These are phyloP conservation scores for Melampsora abietis-canadensis DNA, from an alignment of 1,284 basidiomycete species.

Conservation along the genomic window DNA sequence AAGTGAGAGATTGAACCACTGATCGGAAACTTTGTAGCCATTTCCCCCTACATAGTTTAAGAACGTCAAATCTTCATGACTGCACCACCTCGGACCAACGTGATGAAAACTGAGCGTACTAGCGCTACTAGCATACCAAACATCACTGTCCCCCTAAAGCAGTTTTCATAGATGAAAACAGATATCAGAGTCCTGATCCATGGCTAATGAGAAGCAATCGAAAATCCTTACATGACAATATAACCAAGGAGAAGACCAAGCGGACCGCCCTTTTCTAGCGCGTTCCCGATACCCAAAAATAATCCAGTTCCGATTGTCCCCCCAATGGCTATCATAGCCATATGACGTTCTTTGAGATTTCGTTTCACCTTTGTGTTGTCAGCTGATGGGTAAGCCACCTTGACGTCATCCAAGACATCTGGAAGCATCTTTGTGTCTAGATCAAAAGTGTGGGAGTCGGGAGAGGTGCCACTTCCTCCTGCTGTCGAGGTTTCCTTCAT, in stretches of 20 bases:
- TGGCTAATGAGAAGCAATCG: background rate
- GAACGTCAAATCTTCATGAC: background rate
- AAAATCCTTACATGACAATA: slow-evolving; percentile 45
- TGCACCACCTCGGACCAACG: background rate
- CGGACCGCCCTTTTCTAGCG: slow-evolving; percentile 56
- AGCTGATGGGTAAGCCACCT: background rate
- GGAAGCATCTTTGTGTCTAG: background rate
- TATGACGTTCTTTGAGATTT: slow-evolving; percentile 37
- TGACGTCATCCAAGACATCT: background rate
- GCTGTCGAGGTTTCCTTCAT: background rate
- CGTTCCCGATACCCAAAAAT: slow-evolving; percentile 72
- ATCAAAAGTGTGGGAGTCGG: background rate
- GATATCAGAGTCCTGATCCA: background rate
- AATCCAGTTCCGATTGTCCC: slow-evolving; percentile 42
- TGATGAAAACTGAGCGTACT: background rate
- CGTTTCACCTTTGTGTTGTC: slow-evolving; percentile 6
- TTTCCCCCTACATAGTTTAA: slow-evolving; percentile 27
- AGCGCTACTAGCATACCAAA: slow-evolving; percentile 34
- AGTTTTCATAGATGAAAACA: background rate
- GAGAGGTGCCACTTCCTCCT: background rate
- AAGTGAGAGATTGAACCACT: slow-evolving; percentile 28
- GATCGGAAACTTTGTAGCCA: slow-evolving; percentile 30
- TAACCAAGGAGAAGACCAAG: slow-evolving; percentile 55
- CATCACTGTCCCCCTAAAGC: slow-evolving; percentile 31
- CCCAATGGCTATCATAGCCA: slow-evolving; percentile 38